phyloP scores from a whole-genome alignment of 2,329 filamentous ascomycete genomes.

The Botrytis fabae region DNA sequence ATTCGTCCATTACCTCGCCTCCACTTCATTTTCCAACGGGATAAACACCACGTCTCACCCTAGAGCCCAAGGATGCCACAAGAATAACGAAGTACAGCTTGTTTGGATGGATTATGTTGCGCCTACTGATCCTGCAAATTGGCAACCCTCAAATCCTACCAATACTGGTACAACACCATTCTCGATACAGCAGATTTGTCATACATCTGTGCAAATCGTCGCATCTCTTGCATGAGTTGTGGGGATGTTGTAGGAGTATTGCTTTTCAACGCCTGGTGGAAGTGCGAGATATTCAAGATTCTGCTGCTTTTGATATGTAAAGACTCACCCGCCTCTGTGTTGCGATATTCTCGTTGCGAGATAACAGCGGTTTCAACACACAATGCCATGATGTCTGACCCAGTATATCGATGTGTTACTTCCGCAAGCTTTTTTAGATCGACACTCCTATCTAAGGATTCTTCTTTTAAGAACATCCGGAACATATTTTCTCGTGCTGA shows the following conservation, averaged over 20 bases:
- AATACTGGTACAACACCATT: neutral
- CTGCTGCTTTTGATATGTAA: neutral
- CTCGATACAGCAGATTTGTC: neutral
- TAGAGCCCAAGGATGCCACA: neutral
- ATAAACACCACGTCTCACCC: neutral
- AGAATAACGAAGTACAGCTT: neutral
- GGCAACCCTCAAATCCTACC: neutral
- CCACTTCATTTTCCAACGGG: neutral
- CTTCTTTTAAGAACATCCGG: neutral
- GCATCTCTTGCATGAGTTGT: neutral
- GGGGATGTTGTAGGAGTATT: neutral
- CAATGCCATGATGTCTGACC: neutral
- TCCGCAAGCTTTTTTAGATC: neutral
- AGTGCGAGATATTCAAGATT: neutral
- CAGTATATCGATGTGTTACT: neutral
- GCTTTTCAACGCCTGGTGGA: neutral
- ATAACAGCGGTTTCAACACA: neutral
- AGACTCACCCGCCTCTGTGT: neutral
- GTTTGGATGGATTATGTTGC: neutral
- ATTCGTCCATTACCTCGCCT: neutral
- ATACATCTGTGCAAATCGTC: neutral
- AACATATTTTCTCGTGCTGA: neutral
- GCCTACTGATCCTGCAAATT: neutral
- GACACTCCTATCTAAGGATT: neutral
- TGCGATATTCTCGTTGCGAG: neutral